A percentile compares a stretch with the other conserved stretches of the same genome.
phyloP scores from a whole-genome alignment of 306 rosid species.

The Medicago truncatula region DNA sequence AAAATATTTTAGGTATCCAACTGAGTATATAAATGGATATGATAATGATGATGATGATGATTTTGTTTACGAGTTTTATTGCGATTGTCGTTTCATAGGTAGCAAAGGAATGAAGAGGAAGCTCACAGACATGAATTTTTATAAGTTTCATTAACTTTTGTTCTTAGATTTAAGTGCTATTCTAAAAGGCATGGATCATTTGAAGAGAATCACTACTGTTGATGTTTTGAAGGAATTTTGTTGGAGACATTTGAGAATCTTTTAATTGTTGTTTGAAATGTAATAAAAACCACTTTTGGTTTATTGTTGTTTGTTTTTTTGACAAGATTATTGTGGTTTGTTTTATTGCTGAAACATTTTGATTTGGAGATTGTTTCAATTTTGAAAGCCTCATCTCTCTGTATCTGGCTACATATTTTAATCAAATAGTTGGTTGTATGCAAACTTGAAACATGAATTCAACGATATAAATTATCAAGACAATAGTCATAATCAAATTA shows the following conservation, averaged over 20 bases:
- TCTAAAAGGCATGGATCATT: neutral
- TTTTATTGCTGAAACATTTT: neutral
- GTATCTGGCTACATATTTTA: too few species aligned
- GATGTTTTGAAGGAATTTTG: neutral
- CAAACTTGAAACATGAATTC: too few species aligned
- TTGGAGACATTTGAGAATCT: neutral
- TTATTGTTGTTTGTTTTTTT: neutral
- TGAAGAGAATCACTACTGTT: neutral
- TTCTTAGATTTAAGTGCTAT: neutral
- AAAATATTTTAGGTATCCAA: constrained; percentile 50
- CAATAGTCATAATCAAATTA: too few species aligned
- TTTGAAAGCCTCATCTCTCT: too few species aligned
- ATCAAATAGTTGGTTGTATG: too few species aligned
- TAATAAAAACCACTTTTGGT: neutral
- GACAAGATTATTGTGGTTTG: neutral
- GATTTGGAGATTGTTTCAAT: neutral
- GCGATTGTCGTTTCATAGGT: neutral
- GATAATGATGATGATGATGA: neutral
- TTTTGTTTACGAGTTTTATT: neutral
- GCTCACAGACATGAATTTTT: neutral
- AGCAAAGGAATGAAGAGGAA: neutral
- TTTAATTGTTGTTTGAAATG: neutral
- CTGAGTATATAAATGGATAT: neutral
- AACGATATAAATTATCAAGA: too few species aligned
- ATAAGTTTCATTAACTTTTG: neutral